Evolutionary conservation across 2,329 filamentous ascomycete species (phyloP).

Genomic region (Talaromyces sp.): DNA sequence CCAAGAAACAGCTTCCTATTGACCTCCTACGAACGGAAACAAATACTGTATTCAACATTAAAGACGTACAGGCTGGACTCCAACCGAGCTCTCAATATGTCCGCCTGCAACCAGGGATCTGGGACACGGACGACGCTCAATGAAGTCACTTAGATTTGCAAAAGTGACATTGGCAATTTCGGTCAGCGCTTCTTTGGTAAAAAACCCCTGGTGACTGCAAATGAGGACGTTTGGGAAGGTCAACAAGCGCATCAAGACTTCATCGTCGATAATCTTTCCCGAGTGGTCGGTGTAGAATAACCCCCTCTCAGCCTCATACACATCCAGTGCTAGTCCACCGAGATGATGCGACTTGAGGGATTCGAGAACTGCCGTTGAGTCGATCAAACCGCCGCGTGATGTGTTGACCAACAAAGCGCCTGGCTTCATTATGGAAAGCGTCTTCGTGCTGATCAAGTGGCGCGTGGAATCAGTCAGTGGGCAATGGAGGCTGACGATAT

Average conservation of each 20-base stretch:
- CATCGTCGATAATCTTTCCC: slow-evolving; percentile 63
- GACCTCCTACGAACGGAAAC: background rate
- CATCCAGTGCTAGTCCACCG: slow-evolving; percentile 63
- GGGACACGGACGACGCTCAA: slow-evolving; percentile 24
- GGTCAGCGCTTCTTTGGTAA: slow-evolving; percentile 61
- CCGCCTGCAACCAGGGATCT: slow-evolving; percentile 32
- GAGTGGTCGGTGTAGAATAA: slow-evolving; percentile 66
- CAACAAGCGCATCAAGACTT: slow-evolving; percentile 62
- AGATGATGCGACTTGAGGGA: slow-evolving; percentile 59
- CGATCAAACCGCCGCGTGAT: slow-evolving; percentile 61
- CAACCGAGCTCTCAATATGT: slow-evolving; percentile 25
- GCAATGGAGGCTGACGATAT: slow-evolving; percentile 65
- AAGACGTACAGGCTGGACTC: slow-evolving; percentile 27
- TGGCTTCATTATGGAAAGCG: slow-evolving; percentile 55
- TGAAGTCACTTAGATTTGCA: slow-evolving; percentile 48
- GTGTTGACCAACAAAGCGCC: slow-evolving; percentile 65
- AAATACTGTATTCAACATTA: background rate
- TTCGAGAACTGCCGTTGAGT: slow-evolving; percentile 57
- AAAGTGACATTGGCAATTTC: slow-evolving; percentile 62
- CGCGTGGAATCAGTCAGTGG: slow-evolving; percentile 59
- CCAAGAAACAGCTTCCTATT: background rate
- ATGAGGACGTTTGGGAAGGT: slow-evolving; percentile 67
- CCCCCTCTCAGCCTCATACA: slow-evolving; percentile 60
- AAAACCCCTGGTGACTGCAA: slow-evolving; percentile 67
- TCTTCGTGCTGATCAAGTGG: slow-evolving; percentile 57